Percentiles rank a stretch among this genome's conserved stretches.
These are phyloP conservation scores for Gaeumannomyces tritici DNA, from an alignment of 2,329 filamentous ascomycete species.

Conservation along the genomic window DNA sequence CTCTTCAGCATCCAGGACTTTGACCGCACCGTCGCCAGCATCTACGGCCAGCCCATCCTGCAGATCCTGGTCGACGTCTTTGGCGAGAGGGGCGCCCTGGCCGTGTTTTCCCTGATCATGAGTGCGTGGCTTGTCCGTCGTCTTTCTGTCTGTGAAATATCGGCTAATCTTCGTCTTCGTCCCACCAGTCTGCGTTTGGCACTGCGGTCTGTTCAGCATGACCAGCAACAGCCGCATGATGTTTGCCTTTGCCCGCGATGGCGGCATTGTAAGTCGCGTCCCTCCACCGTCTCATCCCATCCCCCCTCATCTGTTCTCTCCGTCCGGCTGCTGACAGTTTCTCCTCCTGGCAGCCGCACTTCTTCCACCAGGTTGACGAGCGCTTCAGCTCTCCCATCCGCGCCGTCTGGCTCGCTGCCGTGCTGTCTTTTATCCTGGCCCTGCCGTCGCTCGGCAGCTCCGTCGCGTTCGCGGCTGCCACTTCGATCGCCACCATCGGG, in stretches of 20 bases:
- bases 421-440: slow-evolving; percentile 42
- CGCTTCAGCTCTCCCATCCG: slow-evolving; percentile 38
- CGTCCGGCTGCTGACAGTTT: background rate
- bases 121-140: slow-evolving; percentile 10
- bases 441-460: slow-evolving; percentile 43
- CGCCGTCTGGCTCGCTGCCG: slow-evolving; percentile 45
- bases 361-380: slow-evolving; percentile 43
- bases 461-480: slow-evolving; percentile 48
- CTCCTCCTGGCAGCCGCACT: slow-evolving; percentile 24
- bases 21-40: slow-evolving; percentile 30
- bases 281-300: background rate
- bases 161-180: too few relatives aligned
- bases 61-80: slow-evolving; percentile 50
- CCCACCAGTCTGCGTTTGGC: slow-evolving; percentile 44
- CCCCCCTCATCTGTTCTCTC: background rate
- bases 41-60: slow-evolving; percentile 42
- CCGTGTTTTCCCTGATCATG: slow-evolving; percentile 44
- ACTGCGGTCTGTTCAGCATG: slow-evolving; percentile 49
- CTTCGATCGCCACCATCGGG: slow-evolving; percentile 49
- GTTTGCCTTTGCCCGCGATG: slow-evolving; percentile 47
- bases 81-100: slow-evolving; percentile 44
- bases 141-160: background rate
- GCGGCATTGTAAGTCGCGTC: slow-evolving; percentile 32
- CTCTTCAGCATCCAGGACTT: slow-evolving; percentile 52
- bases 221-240: slow-evolving; percentile 50